Evolutionary conservation across 1,284 basidiomycete species (phyloP).

Genomic region (Trichosporon coremiiforme): DNA sequence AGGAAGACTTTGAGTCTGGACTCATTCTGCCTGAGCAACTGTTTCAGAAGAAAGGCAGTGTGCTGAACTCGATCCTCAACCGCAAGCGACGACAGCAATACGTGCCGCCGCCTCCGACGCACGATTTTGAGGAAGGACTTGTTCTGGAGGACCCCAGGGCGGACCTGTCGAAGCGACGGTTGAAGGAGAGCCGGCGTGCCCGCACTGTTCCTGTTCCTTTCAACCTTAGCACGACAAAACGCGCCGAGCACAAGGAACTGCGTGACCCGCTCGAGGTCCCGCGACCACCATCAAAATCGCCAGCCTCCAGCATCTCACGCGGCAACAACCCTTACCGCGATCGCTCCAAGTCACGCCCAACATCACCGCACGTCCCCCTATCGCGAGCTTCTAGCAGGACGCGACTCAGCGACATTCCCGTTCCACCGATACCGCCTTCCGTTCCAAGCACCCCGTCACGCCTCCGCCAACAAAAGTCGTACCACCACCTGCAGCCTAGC

Average conservation of each 20-base stretch:
- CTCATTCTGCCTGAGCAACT: slow-evolving; percentile 45
- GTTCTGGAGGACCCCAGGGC: slow-evolving; percentile 48
- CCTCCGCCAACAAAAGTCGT: slow-evolving; percentile 52
- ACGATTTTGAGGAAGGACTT: slow-evolving; percentile 52
- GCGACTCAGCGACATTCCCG: slow-evolving; percentile 8
- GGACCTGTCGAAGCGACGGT: slow-evolving; percentile 46
- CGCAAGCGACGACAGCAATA: slow-evolving; percentile 48
- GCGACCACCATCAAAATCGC: slow-evolving; percentile 7
- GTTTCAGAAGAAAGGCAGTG: slow-evolving; percentile 45
- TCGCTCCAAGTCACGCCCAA: background rate
- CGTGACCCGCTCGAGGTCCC: slow-evolving; percentile 10
- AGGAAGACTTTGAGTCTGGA: slow-evolving; percentile 50
- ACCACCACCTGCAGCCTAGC: slow-evolving; percentile 41
- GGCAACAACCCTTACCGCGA: slow-evolving; percentile 9
- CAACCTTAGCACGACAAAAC: slow-evolving; percentile 25
- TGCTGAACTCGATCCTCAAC: slow-evolving; percentile 51
- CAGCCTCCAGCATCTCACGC: slow-evolving; percentile 5
- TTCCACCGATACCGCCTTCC: slow-evolving; percentile 9
- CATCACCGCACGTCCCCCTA: background rate
- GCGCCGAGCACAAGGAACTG: slow-evolving; percentile 10
- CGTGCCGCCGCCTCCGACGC: slow-evolving; percentile 29
- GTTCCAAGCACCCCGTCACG: slow-evolving; percentile 33
- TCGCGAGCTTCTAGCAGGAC: background rate
- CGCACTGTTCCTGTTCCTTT: slow-evolving; percentile 36
- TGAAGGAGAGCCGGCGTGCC: slow-evolving; percentile 34